Percentiles rank a stretch among this genome's conserved stretches.
phyloP scores from a whole-genome alignment of 2,329 filamentous ascomycete genomes.

The Monilinia fructigena region DNA sequence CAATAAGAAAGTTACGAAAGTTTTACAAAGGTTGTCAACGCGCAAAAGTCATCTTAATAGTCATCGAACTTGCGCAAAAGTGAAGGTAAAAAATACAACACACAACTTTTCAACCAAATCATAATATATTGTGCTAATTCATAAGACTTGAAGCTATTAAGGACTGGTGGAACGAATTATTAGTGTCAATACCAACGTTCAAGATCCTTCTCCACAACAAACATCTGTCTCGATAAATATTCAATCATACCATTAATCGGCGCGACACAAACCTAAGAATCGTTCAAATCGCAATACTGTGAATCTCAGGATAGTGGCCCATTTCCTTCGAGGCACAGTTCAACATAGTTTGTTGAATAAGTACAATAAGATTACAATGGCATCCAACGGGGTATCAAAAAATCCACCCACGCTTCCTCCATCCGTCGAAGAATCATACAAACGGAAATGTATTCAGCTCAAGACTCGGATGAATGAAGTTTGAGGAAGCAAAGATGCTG shows the following conservation, averaged over 20 bases:
- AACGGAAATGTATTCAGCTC: slow-evolving; percentile 92
- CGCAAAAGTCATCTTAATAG: neutral
- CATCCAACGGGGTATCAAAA: slow-evolving; percentile 29
- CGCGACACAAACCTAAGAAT: slow-evolving; percentile 1
- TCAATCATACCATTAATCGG: neutral
- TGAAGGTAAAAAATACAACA: neutral
- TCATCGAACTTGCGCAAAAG: slow-evolving; percentile 2
- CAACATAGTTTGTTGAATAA: neutral
- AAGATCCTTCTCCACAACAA: neutral
- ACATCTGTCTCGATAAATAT: neutral
- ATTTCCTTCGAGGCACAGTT: neutral
- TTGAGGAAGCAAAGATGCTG: slow-evolving; percentile 89
- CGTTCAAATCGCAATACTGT: neutral
- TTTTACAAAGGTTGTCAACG: neutral
- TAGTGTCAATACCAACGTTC: slow-evolving; percentile 9
- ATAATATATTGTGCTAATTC: slow-evolving; percentile 1
- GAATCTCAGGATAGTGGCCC: slow-evolving; percentile 5
- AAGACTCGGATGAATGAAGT: slow-evolving; percentile 90
- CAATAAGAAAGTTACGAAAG: slow-evolving; percentile 5
- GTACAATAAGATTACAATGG: slow-evolving; percentile 10
- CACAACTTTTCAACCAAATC: neutral
- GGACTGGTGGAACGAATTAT: slow-evolving; percentile 10
- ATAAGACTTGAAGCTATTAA: slow-evolving; percentile 13
- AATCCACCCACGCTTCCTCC: slow-evolving; percentile 68
- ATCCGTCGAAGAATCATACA: slow-evolving; percentile 93